A percentile compares a stretch with the other conserved stretches of the same genome.
Evolutionary conservation across 345 rosid genomes (phyloP).

Genomic region (Dimocarpus longan): DNA sequence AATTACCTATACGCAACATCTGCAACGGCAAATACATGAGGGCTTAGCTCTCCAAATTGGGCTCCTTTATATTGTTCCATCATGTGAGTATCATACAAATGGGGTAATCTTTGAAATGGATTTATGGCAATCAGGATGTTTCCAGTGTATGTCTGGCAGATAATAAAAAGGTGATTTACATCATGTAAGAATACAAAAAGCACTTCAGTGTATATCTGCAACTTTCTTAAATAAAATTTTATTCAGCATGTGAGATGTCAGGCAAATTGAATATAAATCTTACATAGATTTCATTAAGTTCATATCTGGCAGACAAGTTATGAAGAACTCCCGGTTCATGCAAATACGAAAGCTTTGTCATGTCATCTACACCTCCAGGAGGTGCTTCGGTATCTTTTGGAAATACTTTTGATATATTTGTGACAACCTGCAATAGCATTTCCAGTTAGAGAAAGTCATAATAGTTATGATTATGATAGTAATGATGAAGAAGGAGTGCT

Average conservation of each 20-base stretch:
- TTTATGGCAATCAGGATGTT: slow-evolving; percentile 97
- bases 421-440: slow-evolving; percentile 63
- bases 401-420: slow-evolving; percentile 75
- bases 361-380: slow-evolving; percentile 99
- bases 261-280: slow-evolving; percentile 33
- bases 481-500: slow-evolving; percentile 2
- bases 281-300: slow-evolving; percentile 97
- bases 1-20: slow-evolving; percentile 95
- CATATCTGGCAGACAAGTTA: slow-evolving; percentile 94
- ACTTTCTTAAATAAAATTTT: slow-evolving; percentile 17
- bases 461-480: slow-evolving; percentile 12
- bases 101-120: slow-evolving; percentile 98
- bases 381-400: slow-evolving; percentile 97
- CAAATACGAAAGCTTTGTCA: slow-evolving; percentile 98
- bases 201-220: slow-evolving; percentile 6
- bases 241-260: slow-evolving; percentile 13
- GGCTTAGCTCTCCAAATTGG: slow-evolving; percentile 95
- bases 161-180: slow-evolving; percentile 18
- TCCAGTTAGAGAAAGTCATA: slow-evolving; percentile 11
- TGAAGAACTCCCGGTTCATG: slow-evolving; percentile 98
- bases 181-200: slow-evolving; percentile 12
- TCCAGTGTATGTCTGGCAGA: slow-evolving; percentile 91
- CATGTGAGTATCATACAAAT: slow-evolving; percentile 98
- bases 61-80: slow-evolving; percentile 99
- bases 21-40: slow-evolving; percentile 98